These are phyloP conservation scores for Quercus tomentella DNA, from an alignment of 331 rosid species.

Conservation along the genomic window DNA sequence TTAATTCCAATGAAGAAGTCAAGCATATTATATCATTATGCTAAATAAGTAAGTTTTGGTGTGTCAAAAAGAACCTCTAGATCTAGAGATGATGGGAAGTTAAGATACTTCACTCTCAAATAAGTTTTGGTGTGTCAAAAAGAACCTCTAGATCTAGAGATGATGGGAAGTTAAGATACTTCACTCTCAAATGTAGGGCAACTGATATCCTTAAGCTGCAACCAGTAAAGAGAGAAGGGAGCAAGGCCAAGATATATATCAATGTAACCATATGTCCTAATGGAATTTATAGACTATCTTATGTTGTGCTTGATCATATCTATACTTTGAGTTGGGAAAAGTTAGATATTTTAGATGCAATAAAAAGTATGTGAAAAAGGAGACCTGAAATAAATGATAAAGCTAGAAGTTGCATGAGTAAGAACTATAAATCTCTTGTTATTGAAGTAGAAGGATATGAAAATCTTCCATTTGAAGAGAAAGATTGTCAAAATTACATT, in stretches of 20 bases:
- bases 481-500: background rate
- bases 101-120: conserved; percentile 15
- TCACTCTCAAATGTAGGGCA: conserved; percentile 12
- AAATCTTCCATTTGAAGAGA: conserved; percentile 3
- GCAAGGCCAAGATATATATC: conserved; percentile 3
- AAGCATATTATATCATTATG: conserved; percentile 9
- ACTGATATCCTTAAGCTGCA: conserved; percentile 3
- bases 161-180: conserved; percentile 11
- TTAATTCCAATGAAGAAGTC: conserved; percentile 3
- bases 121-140: background rate
- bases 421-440: background rate
- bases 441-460: background rate
- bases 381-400: conserved; percentile 3
- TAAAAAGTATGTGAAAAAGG: background rate
- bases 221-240: background rate
- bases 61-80: background rate
- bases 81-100: conserved; percentile 8
- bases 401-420: background rate
- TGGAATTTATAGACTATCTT: conserved; percentile 2
- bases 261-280: background rate
- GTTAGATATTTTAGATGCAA: conserved; percentile 1
- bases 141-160: conserved; percentile 3
- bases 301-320: conserved; percentile 18
- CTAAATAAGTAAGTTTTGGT: background rate
- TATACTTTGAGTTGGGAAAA: background rate